Conservation (phyloP, 2,329 filamentous ascomycete genomes). For the Talaromyces sp. region DNA sequence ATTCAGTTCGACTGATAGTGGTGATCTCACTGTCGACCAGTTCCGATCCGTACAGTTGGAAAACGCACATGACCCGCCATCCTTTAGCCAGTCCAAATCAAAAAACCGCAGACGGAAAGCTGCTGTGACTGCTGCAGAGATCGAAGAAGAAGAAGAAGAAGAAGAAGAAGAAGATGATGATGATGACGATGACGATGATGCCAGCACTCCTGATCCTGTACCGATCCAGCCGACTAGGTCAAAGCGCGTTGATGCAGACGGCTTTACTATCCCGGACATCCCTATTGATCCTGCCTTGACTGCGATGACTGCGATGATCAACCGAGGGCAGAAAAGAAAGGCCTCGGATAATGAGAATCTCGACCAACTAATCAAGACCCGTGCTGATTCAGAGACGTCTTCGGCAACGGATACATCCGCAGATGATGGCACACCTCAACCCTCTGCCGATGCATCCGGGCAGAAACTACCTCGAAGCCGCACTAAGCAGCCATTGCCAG, state of each 20-base stretch:
- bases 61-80: conserved; percentile 74
- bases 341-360: background rate
- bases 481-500: conserved; percentile 35
- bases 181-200: conserved; percentile 29
- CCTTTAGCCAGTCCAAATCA: conserved; percentile 59
- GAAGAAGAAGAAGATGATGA: conserved; percentile 32
- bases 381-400: background rate
- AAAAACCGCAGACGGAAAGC: conserved; percentile 44
- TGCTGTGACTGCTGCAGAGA: conserved; percentile 35
- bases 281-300: conserved; percentile 42
- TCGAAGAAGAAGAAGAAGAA: conserved; percentile 44
- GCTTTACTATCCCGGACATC: conserved; percentile 59
- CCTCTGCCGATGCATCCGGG: conserved; percentile 17
- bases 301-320: background rate
- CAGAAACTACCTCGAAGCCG: conserved; percentile 22
- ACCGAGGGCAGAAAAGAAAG: background rate
- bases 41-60: conserved; percentile 59
- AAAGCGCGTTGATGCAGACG: conserved; percentile 58
- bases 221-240: conserved; percentile 21
- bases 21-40: conserved; percentile 79
- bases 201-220: conserved; percentile 14
- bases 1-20: conserved; percentile 82
- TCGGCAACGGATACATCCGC: background rate
- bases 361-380: background rate
- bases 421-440: conserved; percentile 13